A percentile compares a stretch with the other conserved stretches of the same genome.
phyloP scores from a whole-genome alignment of 768 basidiomycete genomes.

The Rhizopogon salebrosus region DNA sequence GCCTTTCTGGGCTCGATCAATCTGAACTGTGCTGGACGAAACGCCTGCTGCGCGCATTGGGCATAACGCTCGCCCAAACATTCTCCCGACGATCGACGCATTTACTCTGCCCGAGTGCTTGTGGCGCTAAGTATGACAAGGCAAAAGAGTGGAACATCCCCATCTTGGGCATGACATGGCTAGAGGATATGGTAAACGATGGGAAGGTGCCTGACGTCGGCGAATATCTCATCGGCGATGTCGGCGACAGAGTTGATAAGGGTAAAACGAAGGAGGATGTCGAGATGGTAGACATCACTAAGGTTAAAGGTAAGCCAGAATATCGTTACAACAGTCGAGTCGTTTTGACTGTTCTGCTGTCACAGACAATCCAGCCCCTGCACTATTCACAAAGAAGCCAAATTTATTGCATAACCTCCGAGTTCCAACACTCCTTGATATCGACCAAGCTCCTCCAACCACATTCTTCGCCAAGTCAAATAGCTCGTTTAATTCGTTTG shows the following conservation, averaged over 20 bases:
- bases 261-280: slow-evolving; percentile 28
- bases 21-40: slow-evolving; percentile 63
- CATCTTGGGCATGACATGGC: slow-evolving; percentile 68
- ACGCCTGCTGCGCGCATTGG: slow-evolving; percentile 63
- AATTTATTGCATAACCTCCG: slow-evolving; percentile 17
- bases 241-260: slow-evolving; percentile 10
- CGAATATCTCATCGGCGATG: slow-evolving; percentile 26
- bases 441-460: neutral
- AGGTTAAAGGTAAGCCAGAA: slow-evolving; percentile 30
- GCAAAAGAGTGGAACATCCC: slow-evolving; percentile 76
- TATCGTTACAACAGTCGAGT: neutral
- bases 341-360: slow-evolving; percentile 2
- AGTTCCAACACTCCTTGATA: slow-evolving; percentile 1
- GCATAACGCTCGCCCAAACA: slow-evolving; percentile 47
- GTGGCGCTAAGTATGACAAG: slow-evolving; percentile 72
- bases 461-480: slow-evolving; percentile 31
- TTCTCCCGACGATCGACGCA: slow-evolving; percentile 74
- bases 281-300: slow-evolving; percentile 32
- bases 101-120: slow-evolving; percentile 67
- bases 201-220: slow-evolving; percentile 41
- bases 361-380: slow-evolving; percentile 1
- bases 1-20: slow-evolving; percentile 72
- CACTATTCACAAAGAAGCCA: slow-evolving; percentile 16
- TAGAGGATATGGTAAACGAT: slow-evolving; percentile 49
- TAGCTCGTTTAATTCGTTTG: slow-evolving; percentile 27